Evolutionary conservation across 148 eudicot species (phyloP).

Genomic region (Camellia lanceoleosa): DNA sequence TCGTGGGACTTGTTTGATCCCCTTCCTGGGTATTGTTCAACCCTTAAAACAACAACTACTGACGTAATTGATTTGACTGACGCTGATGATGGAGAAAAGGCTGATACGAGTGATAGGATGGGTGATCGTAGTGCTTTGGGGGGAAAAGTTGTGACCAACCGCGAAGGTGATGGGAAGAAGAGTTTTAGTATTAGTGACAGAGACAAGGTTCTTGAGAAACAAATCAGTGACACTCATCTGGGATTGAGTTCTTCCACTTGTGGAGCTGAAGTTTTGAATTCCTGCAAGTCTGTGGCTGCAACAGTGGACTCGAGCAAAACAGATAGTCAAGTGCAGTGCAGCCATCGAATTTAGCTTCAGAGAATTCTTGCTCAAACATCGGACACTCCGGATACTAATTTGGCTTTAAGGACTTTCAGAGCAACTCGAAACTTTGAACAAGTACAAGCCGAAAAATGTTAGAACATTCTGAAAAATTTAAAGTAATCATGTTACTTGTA

Average conservation of each 20-base stretch:
- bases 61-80: constrained; percentile 23
- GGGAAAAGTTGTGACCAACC: neutral
- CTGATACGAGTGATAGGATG: neutral
- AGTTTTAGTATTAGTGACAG: neutral
- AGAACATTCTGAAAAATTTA: too few species aligned
- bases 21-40: too few species aligned
- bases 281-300: neutral
- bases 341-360: constrained; percentile 16
- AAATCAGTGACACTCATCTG: neutral
- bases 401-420: too few species aligned
- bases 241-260: neutral
- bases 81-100: constrained; percentile 18
- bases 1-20: too few species aligned
- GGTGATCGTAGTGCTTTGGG: neutral
- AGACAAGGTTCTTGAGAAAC: constrained; percentile 10
- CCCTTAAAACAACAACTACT: neutral
- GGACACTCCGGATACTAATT: too few species aligned
- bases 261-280: constrained; percentile 15
- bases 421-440: too few species aligned
- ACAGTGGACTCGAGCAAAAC: neutral
- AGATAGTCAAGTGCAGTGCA: constrained; percentile 6
- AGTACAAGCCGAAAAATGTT: too few species aligned
- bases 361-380: neutral
- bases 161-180: neutral
- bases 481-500: too few species aligned